phyloP scores from a whole-genome alignment of 495 filamentous ascomycete genomes.

The Aspergillus cavernicola region DNA sequence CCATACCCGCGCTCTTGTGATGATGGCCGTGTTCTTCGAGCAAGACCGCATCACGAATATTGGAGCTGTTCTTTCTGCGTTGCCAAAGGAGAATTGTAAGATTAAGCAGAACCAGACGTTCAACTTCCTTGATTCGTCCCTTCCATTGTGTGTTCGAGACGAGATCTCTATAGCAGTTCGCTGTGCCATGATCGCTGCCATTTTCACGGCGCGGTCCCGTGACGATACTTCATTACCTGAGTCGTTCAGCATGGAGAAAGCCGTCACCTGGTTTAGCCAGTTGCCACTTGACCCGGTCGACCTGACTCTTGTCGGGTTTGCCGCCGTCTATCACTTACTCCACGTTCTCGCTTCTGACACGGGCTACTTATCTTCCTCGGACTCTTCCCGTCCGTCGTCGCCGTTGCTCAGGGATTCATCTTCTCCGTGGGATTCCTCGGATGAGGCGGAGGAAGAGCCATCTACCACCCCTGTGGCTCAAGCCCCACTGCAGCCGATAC shows the following conservation, averaged over 20 bases:
- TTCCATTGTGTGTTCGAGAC: slow-evolving; percentile 48
- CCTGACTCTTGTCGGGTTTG: slow-evolving; percentile 72
- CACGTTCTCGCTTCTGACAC: slow-evolving; percentile 52
- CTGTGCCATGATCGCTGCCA: slow-evolving; percentile 75
- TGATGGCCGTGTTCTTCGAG: slow-evolving; percentile 50
- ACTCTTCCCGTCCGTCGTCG: slow-evolving; percentile 29
- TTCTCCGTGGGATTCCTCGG: slow-evolving; percentile 20
- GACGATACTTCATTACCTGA: slow-evolving; percentile 33
- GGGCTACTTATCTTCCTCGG: slow-evolving; percentile 41
- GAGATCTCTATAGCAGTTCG: slow-evolving; percentile 71
- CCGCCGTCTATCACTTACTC: slow-evolving; percentile 70
- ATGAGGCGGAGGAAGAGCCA: slow-evolving; percentile 33
- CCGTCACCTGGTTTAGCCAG: slow-evolving; percentile 43
- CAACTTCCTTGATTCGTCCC: slow-evolving; percentile 47
- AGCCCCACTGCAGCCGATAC: slow-evolving; percentile 26
- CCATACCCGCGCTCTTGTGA: slow-evolving; percentile 73
- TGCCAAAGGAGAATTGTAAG: slow-evolving; percentile 43
- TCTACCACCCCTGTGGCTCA: slow-evolving; percentile 11
- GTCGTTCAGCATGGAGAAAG: slow-evolving; percentile 41
- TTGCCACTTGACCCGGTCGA: slow-evolving; percentile 45
- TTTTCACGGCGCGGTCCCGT: slow-evolving; percentile 46
- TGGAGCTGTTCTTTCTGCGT: slow-evolving; percentile 43
- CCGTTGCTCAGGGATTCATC: slow-evolving; percentile 13
- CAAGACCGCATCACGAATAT: slow-evolving; percentile 44
- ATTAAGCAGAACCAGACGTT: slow-evolving; percentile 25